A percentile compares a stretch with the other conserved stretches of the same genome.
These are phyloP conservation scores for Coniochaeta sp. DNA, from an alignment of 2,329 filamentous ascomycete genomes.

Conservation along the genomic window DNA sequence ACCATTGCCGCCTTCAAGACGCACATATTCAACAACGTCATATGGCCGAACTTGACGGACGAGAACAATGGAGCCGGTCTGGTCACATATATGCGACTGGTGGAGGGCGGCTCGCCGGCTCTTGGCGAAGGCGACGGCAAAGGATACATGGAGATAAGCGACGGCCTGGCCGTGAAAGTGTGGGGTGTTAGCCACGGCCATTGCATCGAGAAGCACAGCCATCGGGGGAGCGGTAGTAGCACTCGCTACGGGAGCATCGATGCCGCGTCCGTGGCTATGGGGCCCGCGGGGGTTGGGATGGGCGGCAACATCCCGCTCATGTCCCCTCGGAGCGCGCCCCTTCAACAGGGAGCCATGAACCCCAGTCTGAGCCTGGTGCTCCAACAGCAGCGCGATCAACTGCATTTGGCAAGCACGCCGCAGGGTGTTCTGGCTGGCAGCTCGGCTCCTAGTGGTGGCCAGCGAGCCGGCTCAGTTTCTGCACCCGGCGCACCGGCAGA, in stretches of 20 bases:
- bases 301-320: conserved; percentile 11
- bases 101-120: conserved; percentile 80
- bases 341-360: conserved; percentile 17
- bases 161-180: conserved; percentile 81
- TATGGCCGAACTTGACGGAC: conserved; percentile 96
- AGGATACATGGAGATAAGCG: conserved; percentile 83
- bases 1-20: conserved; percentile 90
- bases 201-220: conserved; percentile 68
- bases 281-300: conserved; percentile 11
- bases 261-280: conserved; percentile 20
- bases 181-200: conserved; percentile 86
- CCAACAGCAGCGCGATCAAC: conserved; percentile 16
- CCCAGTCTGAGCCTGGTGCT: conserved; percentile 12
- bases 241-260: conserved; percentile 45
- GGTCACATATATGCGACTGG: conserved; percentile 81
- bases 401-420: conserved; percentile 9
- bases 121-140: conserved; percentile 72
- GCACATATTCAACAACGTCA: conserved; percentile 95
- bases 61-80: conserved; percentile 92
- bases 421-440: conserved; percentile 6
- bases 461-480: conserved; percentile 9
- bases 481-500: conserved; percentile 21
- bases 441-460: conserved; percentile 1
- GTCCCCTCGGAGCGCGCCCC: conserved; percentile 15
- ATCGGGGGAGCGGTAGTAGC: conserved; percentile 52